phyloP scores from a whole-genome alignment of 768 basidiomycete genomes.

The Termitomyces sp. region DNA sequence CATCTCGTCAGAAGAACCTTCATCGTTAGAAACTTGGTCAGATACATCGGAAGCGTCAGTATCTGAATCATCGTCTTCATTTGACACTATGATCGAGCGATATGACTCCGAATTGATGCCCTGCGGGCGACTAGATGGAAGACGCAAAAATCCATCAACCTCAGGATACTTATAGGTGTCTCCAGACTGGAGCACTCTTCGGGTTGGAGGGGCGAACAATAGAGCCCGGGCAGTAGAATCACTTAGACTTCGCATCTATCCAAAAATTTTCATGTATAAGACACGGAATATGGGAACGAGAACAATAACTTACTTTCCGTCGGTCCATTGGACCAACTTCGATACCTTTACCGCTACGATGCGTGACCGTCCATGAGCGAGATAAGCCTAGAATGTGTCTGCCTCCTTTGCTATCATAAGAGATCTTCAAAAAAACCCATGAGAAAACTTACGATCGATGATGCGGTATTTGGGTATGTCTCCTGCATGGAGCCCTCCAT shows the following conservation, averaged over 20 bases:
- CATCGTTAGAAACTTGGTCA: slow-evolving; percentile 18
- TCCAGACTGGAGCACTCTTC: slow-evolving; percentile 38
- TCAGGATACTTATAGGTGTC: slow-evolving; percentile 51
- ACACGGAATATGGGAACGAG: background rate
- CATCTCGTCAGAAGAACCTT: slow-evolving; percentile 35
- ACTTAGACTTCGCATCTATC: slow-evolving; percentile 47
- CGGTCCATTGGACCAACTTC: slow-evolving; percentile 46
- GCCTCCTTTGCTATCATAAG: slow-evolving; percentile 57
- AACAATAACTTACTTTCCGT: slow-evolving; percentile 34
- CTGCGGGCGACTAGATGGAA: slow-evolving; percentile 39
- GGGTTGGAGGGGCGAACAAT: slow-evolving; percentile 48
- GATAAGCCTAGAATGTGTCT: slow-evolving; percentile 62
- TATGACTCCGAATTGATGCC: slow-evolving; percentile 37
- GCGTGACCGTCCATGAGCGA: slow-evolving; percentile 41
- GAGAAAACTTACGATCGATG: slow-evolving; percentile 47
- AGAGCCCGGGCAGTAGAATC: slow-evolving; percentile 54
- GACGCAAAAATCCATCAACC: slow-evolving; percentile 61
- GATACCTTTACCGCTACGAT: slow-evolving; percentile 47
- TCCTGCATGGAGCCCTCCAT: slow-evolving; percentile 59
- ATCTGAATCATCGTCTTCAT: slow-evolving; percentile 25
- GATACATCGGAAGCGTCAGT: slow-evolving; percentile 12
- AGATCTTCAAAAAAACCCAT: slow-evolving; percentile 21
- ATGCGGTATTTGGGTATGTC: slow-evolving; percentile 65
- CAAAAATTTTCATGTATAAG: background rate
- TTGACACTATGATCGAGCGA: slow-evolving; percentile 40